Evolutionary conservation across 164 flowering plant genomes (phyloP).

Genomic region (Buxus sempervirens): DNA sequence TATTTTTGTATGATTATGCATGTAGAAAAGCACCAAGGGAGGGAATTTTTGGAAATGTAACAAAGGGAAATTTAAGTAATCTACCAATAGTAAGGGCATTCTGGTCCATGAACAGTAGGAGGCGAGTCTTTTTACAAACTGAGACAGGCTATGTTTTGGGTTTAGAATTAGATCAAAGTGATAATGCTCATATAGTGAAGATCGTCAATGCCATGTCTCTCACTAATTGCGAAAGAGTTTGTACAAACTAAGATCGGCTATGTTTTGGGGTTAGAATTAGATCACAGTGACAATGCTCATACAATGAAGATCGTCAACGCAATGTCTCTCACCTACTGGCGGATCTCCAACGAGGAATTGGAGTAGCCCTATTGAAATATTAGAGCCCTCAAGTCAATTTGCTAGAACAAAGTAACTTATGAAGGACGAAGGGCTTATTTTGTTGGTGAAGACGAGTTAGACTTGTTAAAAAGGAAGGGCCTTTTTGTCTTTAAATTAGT

Average conservation of each 20-base stretch:
- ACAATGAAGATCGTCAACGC: constrained; percentile 39
- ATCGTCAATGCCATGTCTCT: no score
- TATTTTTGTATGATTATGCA: no score
- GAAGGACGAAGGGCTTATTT: constrained; percentile 4
- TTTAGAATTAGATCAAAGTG: constrained; percentile 30
- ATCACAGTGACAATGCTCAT: constrained; percentile 36
- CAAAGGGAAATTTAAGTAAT: no score
- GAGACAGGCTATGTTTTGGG: constrained; percentile 31
- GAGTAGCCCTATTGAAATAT: constrained; percentile 14
- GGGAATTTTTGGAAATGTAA: no score
- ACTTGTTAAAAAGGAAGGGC: no score
- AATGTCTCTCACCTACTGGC: constrained; percentile 9
- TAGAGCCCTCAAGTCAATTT: constrained; percentile 1
- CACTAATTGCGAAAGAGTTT: no score
- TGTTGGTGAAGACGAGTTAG: no score
- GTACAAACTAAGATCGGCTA: no score
- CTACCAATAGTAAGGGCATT: no score
- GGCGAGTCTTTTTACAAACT: constrained; percentile 9
- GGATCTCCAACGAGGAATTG: constrained; percentile 6
- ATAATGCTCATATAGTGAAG: constrained; percentile 42
- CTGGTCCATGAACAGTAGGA: no score
- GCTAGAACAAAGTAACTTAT: constrained; percentile 7
- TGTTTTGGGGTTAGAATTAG: constrained; percentile 35
- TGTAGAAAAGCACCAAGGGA: no score
- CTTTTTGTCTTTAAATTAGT: no score